phyloP scores from a whole-genome alignment of 768 basidiomycete genomes.

The Antrodiella citrinella region DNA sequence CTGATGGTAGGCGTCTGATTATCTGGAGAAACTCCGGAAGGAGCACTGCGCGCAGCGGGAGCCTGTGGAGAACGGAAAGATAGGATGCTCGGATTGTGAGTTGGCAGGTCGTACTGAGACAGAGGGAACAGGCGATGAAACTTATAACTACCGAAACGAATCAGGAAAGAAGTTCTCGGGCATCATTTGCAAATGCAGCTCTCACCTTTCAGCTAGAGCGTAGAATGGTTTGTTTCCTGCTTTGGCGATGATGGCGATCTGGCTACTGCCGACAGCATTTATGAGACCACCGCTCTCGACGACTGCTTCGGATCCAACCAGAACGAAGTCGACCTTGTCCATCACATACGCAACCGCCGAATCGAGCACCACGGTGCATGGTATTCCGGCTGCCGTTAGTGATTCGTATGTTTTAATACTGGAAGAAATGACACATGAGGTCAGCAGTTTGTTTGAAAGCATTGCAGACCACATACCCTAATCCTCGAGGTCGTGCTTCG shows the following conservation, averaged over 20 bases:
- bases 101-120: conserved; percentile 85
- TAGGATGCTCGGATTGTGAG: conserved; percentile 66
- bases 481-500: conserved; percentile 84
- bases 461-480: conserved; percentile 52
- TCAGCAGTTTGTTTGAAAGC: conserved; percentile 7
- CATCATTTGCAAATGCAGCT: conserved; percentile 9
- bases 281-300: conserved; percentile 93
- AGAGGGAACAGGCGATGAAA: conserved; percentile 94
- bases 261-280: conserved; percentile 91
- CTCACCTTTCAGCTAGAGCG: conserved; percentile 83
- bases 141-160: conserved; percentile 64
- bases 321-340: conserved; percentile 90
- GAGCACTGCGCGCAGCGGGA: conserved; percentile 26
- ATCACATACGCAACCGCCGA: conserved; percentile 96
- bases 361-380: conserved; percentile 91
- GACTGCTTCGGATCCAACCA: conserved; percentile 97
- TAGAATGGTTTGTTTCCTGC: conserved; percentile 95
- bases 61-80: conserved; percentile 34
- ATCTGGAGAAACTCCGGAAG: conserved; percentile 11
- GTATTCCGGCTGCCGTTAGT: conserved; percentile 83
- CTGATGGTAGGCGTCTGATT: conserved; percentile 3
- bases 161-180: conserved; percentile 10
- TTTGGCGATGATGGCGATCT: conserved; percentile 94
- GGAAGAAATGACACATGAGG: conserved; percentile 8
- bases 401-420: conserved; percentile 89